phyloP scores from a whole-genome alignment of 257 asterid genomes.

The Solanum peruvianum region DNA sequence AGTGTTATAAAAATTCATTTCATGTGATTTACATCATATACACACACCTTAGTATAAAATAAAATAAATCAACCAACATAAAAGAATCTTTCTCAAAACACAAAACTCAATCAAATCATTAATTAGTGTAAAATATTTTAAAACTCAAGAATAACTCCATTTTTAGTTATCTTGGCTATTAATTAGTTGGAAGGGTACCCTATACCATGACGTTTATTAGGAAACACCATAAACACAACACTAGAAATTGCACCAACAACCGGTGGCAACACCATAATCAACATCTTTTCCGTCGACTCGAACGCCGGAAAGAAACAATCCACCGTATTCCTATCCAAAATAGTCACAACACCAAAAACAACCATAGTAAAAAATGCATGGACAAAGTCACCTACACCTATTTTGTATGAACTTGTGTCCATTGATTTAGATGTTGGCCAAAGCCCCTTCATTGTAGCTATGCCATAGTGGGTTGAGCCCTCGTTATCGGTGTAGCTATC shows the following conservation, averaged over 20 bases:
- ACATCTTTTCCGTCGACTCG: conserved; percentile 31
- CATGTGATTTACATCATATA: neutral
- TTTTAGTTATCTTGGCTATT: conserved; percentile 1
- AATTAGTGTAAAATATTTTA: neutral
- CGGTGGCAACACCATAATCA: conserved; percentile 61
- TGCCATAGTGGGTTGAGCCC: conserved; percentile 44
- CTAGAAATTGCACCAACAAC: conserved; percentile 44
- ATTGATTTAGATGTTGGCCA: conserved; percentile 33
- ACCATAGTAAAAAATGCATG: conserved; percentile 41
- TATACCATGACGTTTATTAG: conserved; percentile 60
- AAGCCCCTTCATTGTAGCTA: conserved; percentile 60
- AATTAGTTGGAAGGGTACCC: conserved; percentile 46
- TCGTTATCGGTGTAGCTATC: conserved; percentile 55
- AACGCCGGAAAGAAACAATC: conserved; percentile 61
- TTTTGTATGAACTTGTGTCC: conserved; percentile 36
- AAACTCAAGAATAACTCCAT: neutral
- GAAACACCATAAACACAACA: conserved; percentile 39
- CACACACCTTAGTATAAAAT: neutral
- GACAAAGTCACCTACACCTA: conserved; percentile 51
- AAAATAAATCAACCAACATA: neutral
- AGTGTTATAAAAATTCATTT: neutral
- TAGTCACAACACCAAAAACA: conserved; percentile 49
- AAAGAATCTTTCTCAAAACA: neutral
- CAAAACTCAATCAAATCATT: neutral
- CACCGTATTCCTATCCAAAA: conserved; percentile 52